These are phyloP conservation scores for Fusarium sp. DNA, from an alignment of 2,329 filamentous ascomycete genomes.

Conservation along the genomic window DNA sequence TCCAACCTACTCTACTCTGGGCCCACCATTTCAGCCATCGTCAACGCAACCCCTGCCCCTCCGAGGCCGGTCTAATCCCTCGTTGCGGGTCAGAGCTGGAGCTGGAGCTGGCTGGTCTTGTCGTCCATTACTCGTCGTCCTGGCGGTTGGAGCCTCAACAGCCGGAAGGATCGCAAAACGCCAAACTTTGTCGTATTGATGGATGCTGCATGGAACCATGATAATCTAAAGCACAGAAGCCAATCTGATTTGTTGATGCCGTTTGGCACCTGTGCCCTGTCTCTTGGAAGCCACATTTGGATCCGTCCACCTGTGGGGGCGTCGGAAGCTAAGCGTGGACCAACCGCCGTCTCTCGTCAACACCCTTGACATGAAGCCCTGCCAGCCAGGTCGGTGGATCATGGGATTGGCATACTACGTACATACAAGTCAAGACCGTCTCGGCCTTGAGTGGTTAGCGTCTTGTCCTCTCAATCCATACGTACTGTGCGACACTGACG, in stretches of 20 bases:
- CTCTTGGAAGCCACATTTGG: slow-evolving; percentile 29
- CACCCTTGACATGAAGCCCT: slow-evolving; percentile 41
- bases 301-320: slow-evolving; percentile 32
- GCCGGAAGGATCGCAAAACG: neutral
- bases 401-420: slow-evolving; percentile 34
- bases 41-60: slow-evolving; percentile 33
- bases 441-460: slow-evolving; percentile 42
- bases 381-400: slow-evolving; percentile 43
- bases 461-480: slow-evolving; percentile 23
- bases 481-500: slow-evolving; percentile 43
- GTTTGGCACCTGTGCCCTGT: slow-evolving; percentile 16
- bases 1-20: slow-evolving; percentile 24
- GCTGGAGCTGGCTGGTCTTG: neutral
- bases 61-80: slow-evolving; percentile 15
- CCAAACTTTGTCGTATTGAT: slow-evolving; percentile 11
- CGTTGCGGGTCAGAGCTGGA: slow-evolving; percentile 10
- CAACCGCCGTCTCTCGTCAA: slow-evolving; percentile 31
- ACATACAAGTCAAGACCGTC: slow-evolving; percentile 40
- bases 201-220: slow-evolving; percentile 13
- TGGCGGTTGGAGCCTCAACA: neutral
- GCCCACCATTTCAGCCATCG: slow-evolving; percentile 43
- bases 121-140: slow-evolving; percentile 10
- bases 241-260: slow-evolving; percentile 31
- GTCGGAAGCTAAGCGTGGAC: slow-evolving; percentile 41
- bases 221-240: slow-evolving; percentile 16